phyloP scores from a whole-genome alignment of 208 protist genomes.

The Hexamita inflata region DNA sequence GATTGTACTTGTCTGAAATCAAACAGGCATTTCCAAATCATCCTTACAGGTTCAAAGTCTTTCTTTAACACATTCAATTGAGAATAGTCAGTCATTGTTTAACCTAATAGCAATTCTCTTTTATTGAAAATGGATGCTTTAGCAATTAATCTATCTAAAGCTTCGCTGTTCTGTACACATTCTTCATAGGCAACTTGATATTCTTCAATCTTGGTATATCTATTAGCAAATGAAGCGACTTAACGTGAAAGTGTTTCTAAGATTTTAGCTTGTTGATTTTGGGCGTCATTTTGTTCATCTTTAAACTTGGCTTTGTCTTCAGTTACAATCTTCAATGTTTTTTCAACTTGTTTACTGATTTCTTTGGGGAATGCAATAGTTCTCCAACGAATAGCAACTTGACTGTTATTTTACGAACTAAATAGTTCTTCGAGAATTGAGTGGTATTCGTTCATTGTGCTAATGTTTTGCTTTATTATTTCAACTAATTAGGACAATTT shows the following conservation, averaged over 20 bases:
- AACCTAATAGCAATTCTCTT: slow-evolving; percentile 3
- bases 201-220: not conserved
- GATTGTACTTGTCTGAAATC: not conserved
- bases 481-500: not conserved
- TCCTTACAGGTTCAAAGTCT: slow-evolving; percentile 18
- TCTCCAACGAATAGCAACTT: not conserved
- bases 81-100: slow-evolving; percentile 4
- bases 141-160: not conserved
- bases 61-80: not conserved
- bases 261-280: not conserved
- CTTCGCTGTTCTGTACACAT: not conserved
- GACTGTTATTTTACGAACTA: not conserved
- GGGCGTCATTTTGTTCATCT: not conserved
- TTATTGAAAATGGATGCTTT: slow-evolving; percentile 9
- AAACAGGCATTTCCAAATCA: not conserved
- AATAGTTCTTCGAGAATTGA: slow-evolving; percentile 21
- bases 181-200: not conserved
- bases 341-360: slow-evolving; percentile 7
- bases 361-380: slow-evolving; percentile 13
- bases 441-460: slow-evolving; percentile 6
- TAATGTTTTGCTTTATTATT: slow-evolving; percentile 1
- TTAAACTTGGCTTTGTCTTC: slow-evolving; percentile 15
- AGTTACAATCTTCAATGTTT: not conserved
- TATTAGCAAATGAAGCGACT: slow-evolving; percentile 9
- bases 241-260: not conserved